Evolutionary conservation across 129 eudicot genomes (phyloP).

Genomic region (Pulicaria dysenterica): DNA sequence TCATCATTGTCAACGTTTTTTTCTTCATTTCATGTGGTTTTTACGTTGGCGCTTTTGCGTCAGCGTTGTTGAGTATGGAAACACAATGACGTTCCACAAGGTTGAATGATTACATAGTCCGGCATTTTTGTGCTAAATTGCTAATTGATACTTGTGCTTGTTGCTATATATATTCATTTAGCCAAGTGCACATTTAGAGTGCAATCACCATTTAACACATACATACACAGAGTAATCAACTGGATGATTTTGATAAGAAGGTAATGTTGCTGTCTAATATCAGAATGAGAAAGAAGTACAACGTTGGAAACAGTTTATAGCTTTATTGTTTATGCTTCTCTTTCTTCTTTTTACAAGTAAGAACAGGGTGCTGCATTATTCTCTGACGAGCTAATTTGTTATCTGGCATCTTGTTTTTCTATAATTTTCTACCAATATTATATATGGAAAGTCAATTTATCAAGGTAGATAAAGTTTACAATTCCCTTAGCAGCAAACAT

Average conservation of each 20-base stretch:
- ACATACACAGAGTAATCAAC: slow-evolving; percentile 5
- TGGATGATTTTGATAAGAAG: background rate
- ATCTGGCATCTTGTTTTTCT: background rate
- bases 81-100: too few species aligned
- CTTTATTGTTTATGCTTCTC: background rate
- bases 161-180: slow-evolving; percentile 11
- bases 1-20: slow-evolving; percentile 2
- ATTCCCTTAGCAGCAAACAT: background rate
- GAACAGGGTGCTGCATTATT: background rate
- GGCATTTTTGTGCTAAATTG: background rate
- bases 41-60: too few species aligned
- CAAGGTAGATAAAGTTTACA: background rate
- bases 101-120: background rate
- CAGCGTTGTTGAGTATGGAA: too few species aligned
- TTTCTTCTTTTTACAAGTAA: background rate
- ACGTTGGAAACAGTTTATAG: background rate
- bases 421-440: background rate
- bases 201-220: background rate
- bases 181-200: background rate
- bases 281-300: too few species aligned
- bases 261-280: background rate
- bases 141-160: slow-evolving; percentile 22
- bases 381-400: too few species aligned
- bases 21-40: slow-evolving; percentile 3
- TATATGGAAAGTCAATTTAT: background rate